phyloP scores from a whole-genome alignment of 495 filamentous ascomycete genomes.

The Penicillium verhagenii region DNA sequence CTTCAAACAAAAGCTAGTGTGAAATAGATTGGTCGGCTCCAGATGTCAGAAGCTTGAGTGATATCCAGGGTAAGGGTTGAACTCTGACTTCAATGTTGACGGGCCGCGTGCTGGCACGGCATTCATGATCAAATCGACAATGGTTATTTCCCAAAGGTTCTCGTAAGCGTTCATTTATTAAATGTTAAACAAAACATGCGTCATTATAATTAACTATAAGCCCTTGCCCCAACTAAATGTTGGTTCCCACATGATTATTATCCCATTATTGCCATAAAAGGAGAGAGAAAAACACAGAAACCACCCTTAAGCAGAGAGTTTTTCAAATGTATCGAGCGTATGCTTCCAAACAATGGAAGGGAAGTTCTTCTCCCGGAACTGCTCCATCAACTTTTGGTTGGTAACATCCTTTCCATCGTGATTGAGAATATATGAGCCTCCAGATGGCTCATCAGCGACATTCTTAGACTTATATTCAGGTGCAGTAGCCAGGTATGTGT shows the following conservation, averaged over 20 bases:
- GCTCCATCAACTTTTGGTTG: constrained; percentile 33
- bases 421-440: constrained; percentile 50
- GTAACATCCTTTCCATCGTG: constrained; percentile 40
- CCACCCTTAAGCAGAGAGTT: background rate
- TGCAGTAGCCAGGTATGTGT: background rate
- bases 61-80: too few species aligned
- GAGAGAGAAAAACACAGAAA: background rate
- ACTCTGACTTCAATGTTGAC: too few species aligned
- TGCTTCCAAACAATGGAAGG: constrained; percentile 47
- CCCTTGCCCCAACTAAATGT: background rate
- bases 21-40: too few species aligned
- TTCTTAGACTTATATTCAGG: background rate
- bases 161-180: too few species aligned
- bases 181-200: background rate
- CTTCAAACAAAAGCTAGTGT: too few species aligned
- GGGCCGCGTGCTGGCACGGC: too few species aligned
- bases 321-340: constrained; percentile 42
- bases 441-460: constrained; percentile 30
- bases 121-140: too few species aligned
- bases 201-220: background rate
- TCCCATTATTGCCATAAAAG: too few species aligned
- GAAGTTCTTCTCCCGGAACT: constrained; percentile 38
- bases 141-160: too few species aligned
- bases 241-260: too few species aligned
- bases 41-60: too few species aligned